These are phyloP conservation scores for Alternaria rosae DNA, from an alignment of 2,329 filamentous ascomycete species.

Conservation along the genomic window DNA sequence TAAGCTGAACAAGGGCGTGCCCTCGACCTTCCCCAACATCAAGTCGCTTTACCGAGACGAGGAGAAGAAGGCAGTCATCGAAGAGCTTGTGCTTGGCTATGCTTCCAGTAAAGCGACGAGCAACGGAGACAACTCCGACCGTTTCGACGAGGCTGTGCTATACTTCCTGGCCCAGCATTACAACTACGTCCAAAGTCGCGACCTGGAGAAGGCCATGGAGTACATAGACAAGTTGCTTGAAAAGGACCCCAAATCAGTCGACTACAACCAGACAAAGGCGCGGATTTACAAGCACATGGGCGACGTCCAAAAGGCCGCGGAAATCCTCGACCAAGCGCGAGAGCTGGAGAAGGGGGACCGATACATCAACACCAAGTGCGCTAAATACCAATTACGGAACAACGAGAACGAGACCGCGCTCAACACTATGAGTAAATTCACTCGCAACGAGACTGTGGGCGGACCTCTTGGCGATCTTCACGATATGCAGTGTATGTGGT, in stretches of 20 bases:
- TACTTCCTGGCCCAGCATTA: slow-evolving; percentile 98
- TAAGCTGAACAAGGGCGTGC: slow-evolving; percentile 91
- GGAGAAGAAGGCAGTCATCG: slow-evolving; percentile 78
- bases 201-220: slow-evolving; percentile 80
- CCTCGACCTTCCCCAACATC: slow-evolving; percentile 95
- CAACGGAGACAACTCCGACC: slow-evolving; percentile 61
- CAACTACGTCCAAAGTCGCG: slow-evolving; percentile 87
- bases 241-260: slow-evolving; percentile 79
- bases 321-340: slow-evolving; percentile 87
- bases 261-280: slow-evolving; percentile 94
- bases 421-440: slow-evolving; percentile 92
- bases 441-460: slow-evolving; percentile 84
- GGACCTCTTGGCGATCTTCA: slow-evolving; percentile 89
- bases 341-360: slow-evolving; percentile 87
- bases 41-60: slow-evolving; percentile 87
- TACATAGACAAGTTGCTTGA: slow-evolving; percentile 86
- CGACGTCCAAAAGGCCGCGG: slow-evolving; percentile 78
- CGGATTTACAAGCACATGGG: slow-evolving; percentile 93
- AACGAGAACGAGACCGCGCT: slow-evolving; percentile 87
- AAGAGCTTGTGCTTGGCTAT: slow-evolving; percentile 80
- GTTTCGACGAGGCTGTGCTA: slow-evolving; percentile 78
- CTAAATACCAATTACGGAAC: slow-evolving; percentile 95
- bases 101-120: slow-evolving; percentile 64
- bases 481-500: slow-evolving; percentile 99
- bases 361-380: slow-evolving; percentile 98